phyloP scores from a whole-genome alignment of 768 basidiomycete species.

The Sporobolomyces pararoseus region DNA sequence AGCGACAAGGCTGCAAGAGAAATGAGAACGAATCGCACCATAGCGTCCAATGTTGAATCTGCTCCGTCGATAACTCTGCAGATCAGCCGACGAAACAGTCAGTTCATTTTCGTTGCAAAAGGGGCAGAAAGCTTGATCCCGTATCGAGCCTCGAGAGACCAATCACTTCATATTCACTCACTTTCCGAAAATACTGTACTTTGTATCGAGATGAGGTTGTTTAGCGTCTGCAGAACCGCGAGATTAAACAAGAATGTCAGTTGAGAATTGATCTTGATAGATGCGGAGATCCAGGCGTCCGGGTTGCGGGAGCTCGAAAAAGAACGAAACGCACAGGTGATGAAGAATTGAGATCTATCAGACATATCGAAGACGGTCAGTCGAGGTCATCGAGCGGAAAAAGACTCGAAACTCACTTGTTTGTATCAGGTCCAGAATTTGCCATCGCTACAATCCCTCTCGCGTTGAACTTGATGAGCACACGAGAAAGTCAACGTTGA shows the following conservation, averaged over 20 bases:
- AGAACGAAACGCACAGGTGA: conserved; percentile 39
- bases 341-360: conserved; percentile 54
- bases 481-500: background rate
- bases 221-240: conserved; percentile 67
- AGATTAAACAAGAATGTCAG: too few relatives aligned
- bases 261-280: too few relatives aligned
- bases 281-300: too few relatives aligned
- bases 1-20: too few relatives aligned
- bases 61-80: conserved; percentile 84
- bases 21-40: conserved; percentile 56
- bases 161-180: too few relatives aligned
- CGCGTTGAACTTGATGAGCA: conserved; percentile 70
- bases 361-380: background rate
- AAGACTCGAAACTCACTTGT: conserved; percentile 56
- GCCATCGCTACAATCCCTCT: conserved; percentile 97
- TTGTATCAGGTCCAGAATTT: conserved; percentile 87
- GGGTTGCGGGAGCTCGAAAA: background rate
- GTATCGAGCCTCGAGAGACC: too few relatives aligned
- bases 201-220: conserved; percentile 88
- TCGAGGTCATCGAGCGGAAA: too few relatives aligned
- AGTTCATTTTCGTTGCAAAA: too few relatives aligned
- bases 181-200: conserved; percentile 85
- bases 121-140: too few relatives aligned
- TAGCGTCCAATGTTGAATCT: conserved; percentile 88
- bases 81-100: too few relatives aligned